A percentile compares a stretch with the other conserved stretches of the same genome.
These are phyloP conservation scores for Corymbia maculata DNA, from an alignment of 345 rosid genomes.

Conservation along the genomic window DNA sequence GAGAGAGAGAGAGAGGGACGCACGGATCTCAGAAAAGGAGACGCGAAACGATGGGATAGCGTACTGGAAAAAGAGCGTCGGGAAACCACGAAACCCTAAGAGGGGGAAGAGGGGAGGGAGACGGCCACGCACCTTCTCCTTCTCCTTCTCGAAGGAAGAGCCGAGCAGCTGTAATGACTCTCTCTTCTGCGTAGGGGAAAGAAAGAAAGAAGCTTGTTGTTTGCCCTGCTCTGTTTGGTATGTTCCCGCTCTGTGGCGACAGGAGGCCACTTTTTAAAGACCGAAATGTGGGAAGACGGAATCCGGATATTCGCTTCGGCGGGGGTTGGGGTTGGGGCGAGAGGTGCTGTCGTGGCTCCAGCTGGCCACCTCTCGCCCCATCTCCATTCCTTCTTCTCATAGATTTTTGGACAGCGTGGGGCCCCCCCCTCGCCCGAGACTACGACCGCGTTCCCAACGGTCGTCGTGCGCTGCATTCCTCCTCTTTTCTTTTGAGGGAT, in stretches of 20 bases:
- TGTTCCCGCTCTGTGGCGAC: not conserved
- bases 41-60: not conserved
- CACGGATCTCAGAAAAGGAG: not conserved
- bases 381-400: not conserved
- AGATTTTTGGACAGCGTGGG: not conserved
- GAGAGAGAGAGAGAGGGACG: not conserved
- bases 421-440: not conserved
- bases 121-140: not conserved
- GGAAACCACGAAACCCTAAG: not conserved
- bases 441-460: not conserved
- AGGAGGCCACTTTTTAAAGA: not conserved
- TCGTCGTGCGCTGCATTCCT: not conserved
- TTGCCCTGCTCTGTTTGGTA: not conserved
- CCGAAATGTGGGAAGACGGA: not conserved
- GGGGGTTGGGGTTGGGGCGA: fast-evolving
- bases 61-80: not conserved
- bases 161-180: not conserved
- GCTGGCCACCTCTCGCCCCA: not conserved
- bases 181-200: not conserved
- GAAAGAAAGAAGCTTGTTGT: not conserved
- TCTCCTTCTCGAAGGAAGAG: not conserved
- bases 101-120: not conserved
- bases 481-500: not conserved
- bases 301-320: not conserved
- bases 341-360: not conserved